phyloP scores from a whole-genome alignment of 495 filamentous ascomycete genomes.

The Letharia lupina region DNA sequence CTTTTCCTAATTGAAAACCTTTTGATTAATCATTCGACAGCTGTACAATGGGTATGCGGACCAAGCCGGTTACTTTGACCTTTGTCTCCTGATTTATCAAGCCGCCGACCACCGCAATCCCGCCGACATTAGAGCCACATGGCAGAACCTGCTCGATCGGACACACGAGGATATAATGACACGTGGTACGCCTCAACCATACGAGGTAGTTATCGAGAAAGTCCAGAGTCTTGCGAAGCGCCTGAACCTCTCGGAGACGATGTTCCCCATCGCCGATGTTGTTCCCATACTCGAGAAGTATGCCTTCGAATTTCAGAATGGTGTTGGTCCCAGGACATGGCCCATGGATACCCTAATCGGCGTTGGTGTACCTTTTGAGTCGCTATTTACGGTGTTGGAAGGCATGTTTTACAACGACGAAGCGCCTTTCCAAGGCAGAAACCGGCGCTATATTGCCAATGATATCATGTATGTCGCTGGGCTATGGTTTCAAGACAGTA shows the following conservation, averaged over 20 bases:
- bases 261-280: slow-evolving; percentile 62
- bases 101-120: slow-evolving; percentile 78
- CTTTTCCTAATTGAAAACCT: not conserved
- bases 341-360: slow-evolving; percentile 72
- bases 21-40: slow-evolving; percentile 35
- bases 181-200: slow-evolving; percentile 53
- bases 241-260: slow-evolving; percentile 64
- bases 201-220: slow-evolving; percentile 66
- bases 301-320: slow-evolving; percentile 60
- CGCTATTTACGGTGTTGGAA: slow-evolving; percentile 69
- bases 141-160: slow-evolving; percentile 69
- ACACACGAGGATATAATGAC: slow-evolving; percentile 55
- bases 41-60: slow-evolving; percentile 89
- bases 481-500: slow-evolving; percentile 55
- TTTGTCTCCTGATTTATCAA: slow-evolving; percentile 85
- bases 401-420: slow-evolving; percentile 76
- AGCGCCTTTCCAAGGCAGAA: slow-evolving; percentile 65
- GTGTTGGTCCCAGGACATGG: slow-evolving; percentile 64
- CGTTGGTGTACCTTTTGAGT: slow-evolving; percentile 65
- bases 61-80: slow-evolving; percentile 79
- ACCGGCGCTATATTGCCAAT: slow-evolving; percentile 49
- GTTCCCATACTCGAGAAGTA: slow-evolving; percentile 72
- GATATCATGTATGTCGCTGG: slow-evolving; percentile 56
- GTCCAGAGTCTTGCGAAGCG: slow-evolving; percentile 70
- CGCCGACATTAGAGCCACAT: slow-evolving; percentile 70